A percentile compares a stretch with the other conserved stretches of the same genome.
Conservation (phyloP, 352 stramenopile genomes). For the Globisporangium solare region DNA sequence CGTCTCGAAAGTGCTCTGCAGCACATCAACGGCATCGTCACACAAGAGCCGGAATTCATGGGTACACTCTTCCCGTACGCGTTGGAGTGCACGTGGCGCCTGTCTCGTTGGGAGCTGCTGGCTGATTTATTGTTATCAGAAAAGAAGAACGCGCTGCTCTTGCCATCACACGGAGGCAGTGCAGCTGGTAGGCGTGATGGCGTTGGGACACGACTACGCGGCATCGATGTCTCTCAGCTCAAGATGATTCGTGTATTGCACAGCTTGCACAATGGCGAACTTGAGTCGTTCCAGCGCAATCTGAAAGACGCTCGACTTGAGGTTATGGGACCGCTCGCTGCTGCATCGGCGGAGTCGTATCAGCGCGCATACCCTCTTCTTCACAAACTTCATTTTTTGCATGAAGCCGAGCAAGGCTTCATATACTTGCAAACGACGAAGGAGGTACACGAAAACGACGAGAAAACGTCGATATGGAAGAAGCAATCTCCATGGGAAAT, state of each 20-base stretch:
- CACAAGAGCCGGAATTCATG: constrained; percentile 71
- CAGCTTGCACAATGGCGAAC: constrained; percentile 58
- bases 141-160: constrained; percentile 58
- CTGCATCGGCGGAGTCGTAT: constrained; percentile 73
- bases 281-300: constrained; percentile 49
- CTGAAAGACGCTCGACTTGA: constrained; percentile 61
- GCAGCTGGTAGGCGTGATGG: background rate
- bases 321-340: constrained; percentile 65
- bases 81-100: constrained; percentile 81
- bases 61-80: constrained; percentile 78
- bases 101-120: constrained; percentile 80
- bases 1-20: constrained; percentile 80
- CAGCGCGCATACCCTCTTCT: constrained; percentile 70
- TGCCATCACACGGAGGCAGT: constrained; percentile 20
- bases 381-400: constrained; percentile 72
- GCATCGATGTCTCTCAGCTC: constrained; percentile 67
- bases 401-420: constrained; percentile 71
- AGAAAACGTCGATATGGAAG: constrained; percentile 42
- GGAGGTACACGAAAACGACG: constrained; percentile 16
- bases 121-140: constrained; percentile 71
- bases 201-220: constrained; percentile 31
- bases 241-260: constrained; percentile 80
- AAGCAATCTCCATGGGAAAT: constrained; percentile 63
- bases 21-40: constrained; percentile 84
- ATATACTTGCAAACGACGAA: constrained; percentile 40